Conservation (phyloP, 208 protist species). For the Porcisia deanei region DNA sequence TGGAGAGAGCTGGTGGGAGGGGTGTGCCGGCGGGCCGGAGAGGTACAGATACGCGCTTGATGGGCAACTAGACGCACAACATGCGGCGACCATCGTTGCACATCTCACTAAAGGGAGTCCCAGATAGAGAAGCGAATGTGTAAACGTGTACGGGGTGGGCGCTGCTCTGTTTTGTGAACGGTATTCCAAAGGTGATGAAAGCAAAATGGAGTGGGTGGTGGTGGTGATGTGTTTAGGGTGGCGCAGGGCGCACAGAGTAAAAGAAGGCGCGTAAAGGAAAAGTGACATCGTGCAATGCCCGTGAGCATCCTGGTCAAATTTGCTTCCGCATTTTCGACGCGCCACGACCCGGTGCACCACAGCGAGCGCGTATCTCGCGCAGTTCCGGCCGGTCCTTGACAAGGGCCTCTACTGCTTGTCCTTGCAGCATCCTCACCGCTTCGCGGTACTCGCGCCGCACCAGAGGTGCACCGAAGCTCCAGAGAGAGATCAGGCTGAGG, state of each 20-base stretch:
- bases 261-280: not conserved
- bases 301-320: not conserved
- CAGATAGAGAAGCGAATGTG: not conserved
- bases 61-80: not conserved
- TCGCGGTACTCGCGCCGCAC: slow-evolving; percentile 38
- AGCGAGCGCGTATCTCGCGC: slow-evolving; percentile 21
- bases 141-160: not conserved
- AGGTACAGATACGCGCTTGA: not conserved
- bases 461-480: slow-evolving; percentile 35
- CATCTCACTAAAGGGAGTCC: not conserved
- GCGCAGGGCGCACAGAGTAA: not conserved
- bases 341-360: not conserved
- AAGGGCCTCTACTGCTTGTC: slow-evolving; percentile 34
- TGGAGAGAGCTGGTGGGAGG: not conserved
- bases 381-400: slow-evolving; percentile 46
- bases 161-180: not conserved
- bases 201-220: too few relatives aligned
- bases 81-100: not conserved
- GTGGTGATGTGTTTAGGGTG: not conserved
- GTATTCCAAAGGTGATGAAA: too few relatives aligned
- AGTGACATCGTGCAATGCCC: not conserved
- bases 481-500: slow-evolving; percentile 32
- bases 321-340: slow-evolving; percentile 10
- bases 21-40: not conserved
- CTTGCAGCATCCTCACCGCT: slow-evolving; percentile 32